phyloP scores from a whole-genome alignment of 805 yeast genomes.

The Candida nemodendra region DNA sequence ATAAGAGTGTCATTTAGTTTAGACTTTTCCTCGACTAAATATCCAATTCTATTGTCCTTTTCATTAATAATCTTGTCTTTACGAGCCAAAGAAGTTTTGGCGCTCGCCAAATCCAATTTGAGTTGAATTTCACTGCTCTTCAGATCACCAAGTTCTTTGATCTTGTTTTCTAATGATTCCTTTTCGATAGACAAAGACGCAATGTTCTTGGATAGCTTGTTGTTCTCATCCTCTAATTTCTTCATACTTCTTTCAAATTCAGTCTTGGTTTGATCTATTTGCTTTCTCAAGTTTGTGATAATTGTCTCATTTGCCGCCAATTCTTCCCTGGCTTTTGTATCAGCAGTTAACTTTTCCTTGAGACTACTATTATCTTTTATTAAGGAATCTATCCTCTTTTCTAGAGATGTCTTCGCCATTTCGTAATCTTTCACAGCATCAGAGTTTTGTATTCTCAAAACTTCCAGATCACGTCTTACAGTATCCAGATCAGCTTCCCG shows the following conservation, averaged over 20 bases:
- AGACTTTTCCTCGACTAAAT: constrained; percentile 39
- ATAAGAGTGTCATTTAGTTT: constrained; percentile 38
- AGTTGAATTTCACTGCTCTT: constrained; percentile 41
- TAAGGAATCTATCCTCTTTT: constrained; percentile 23
- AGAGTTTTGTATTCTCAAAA: constrained; percentile 36
- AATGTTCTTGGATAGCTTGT: constrained; percentile 30
- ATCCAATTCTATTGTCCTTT: constrained; percentile 35
- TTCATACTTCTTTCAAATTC: constrained; percentile 24
- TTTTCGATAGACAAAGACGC: constrained; percentile 38
- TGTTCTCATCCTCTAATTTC: constrained; percentile 28
- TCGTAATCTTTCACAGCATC: constrained; percentile 37
- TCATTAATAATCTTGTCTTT: constrained; percentile 44
- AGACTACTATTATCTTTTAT: constrained; percentile 13
- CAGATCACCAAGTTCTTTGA: constrained; percentile 41
- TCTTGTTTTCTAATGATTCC: constrained; percentile 20
- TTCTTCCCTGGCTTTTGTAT: constrained; percentile 5
- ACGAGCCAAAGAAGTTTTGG: constrained; percentile 42
- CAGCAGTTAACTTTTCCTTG: constrained; percentile 7
- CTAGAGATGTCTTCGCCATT: constrained; percentile 25
- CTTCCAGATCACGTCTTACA: constrained; percentile 24
- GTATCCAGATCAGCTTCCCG: constrained; percentile 21
- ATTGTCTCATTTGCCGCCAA: constrained; percentile 16
- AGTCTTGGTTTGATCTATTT: constrained; percentile 16
- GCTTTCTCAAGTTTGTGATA: constrained; percentile 18
- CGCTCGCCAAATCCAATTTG: constrained; percentile 48